Evolutionary conservation across 768 basidiomycete species (phyloP).

Genomic region (Fomitopsis pulvina): DNA sequence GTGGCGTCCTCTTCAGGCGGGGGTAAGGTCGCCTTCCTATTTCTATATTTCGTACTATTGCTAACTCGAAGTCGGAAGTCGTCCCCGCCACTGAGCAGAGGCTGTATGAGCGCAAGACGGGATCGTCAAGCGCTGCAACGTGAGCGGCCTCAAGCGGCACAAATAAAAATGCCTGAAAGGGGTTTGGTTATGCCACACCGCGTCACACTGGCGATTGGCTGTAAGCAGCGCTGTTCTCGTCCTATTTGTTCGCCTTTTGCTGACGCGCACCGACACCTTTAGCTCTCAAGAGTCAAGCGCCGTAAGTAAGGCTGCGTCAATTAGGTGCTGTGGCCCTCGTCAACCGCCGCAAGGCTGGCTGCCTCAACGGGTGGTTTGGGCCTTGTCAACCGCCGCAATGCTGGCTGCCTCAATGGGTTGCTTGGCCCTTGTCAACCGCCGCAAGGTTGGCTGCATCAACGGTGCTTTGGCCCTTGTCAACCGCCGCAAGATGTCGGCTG

Average conservation of each 20-base stretch:
- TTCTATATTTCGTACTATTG: no score
- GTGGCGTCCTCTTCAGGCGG: no score
- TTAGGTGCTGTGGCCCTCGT: background rate
- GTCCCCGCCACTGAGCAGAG: no score
- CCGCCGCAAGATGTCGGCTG: background rate
- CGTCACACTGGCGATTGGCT: no score
- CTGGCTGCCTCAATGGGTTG: background rate
- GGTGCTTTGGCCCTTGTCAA: background rate
- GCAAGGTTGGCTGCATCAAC: background rate
- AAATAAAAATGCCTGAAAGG: no score
- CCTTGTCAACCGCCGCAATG: background rate
- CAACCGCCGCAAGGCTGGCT: background rate
- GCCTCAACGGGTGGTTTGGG: background rate
- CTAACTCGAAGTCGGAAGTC: no score
- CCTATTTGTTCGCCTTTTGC: no score
- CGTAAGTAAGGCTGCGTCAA: background rate
- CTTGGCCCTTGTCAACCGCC: background rate
- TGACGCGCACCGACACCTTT: no score
- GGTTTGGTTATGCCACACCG: no score
- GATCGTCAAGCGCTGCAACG: background rate
- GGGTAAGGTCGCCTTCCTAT: no score
- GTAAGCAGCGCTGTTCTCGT: no score
- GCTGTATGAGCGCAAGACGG: background rate
- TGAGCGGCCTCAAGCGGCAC: background rate
- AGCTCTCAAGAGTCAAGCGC: background rate